phyloP scores from a whole-genome alignment of 1,139 yeast genomes.

The Zygosaccharomyces sapae region DNA sequence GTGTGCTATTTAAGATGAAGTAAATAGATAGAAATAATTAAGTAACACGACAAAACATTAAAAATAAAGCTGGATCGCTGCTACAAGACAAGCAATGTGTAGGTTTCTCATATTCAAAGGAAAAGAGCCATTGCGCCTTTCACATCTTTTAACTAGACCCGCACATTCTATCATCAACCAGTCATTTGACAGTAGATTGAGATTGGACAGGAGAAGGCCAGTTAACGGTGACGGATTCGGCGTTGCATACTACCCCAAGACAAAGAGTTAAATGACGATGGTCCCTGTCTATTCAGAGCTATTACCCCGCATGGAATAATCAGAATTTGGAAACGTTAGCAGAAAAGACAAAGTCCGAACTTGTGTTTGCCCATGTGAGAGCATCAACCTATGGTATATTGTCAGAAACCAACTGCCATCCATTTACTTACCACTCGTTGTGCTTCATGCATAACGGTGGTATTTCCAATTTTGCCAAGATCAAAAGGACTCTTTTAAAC shows the following conservation, averaged over 20 bases:
- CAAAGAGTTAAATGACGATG: constrained; percentile 45
- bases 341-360: constrained; percentile 74
- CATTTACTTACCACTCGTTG: constrained; percentile 76
- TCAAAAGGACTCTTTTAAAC: constrained; percentile 67
- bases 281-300: constrained; percentile 85
- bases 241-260: constrained; percentile 81
- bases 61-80: neutral
- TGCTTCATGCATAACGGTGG: constrained; percentile 99
- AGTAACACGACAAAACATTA: neutral
- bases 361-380: constrained; percentile 92
- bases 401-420: constrained; percentile 94
- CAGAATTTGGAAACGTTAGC: constrained; percentile 81
- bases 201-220: constrained; percentile 84
- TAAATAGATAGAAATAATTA: neutral
- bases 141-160: constrained; percentile 85
- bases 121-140: constrained; percentile 75
- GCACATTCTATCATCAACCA: constrained; percentile 97
- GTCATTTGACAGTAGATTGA: constrained; percentile 82
- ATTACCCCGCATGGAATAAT: constrained; percentile 97
- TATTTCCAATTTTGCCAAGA: constrained; percentile 63
- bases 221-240: constrained; percentile 99
- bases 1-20: neutral
- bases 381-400: constrained; percentile 95
- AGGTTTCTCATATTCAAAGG: constrained; percentile 42
- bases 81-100: constrained; percentile 26